phyloP scores from a whole-genome alignment of 2,329 filamentous ascomycete species.

The Cadophora malorum region DNA sequence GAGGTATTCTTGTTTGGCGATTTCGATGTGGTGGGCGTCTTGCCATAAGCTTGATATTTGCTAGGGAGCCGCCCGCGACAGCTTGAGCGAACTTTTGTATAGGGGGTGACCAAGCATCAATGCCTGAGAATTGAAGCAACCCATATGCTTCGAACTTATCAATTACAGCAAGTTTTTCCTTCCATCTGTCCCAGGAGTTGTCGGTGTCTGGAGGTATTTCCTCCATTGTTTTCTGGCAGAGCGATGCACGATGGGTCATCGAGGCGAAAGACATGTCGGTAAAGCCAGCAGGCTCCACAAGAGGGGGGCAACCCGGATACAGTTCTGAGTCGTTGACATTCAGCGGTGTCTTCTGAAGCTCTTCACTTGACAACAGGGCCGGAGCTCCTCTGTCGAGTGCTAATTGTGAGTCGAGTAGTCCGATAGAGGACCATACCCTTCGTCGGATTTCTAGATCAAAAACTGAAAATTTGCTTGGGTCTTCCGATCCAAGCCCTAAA shows the following conservation, averaged over 20 bases:
- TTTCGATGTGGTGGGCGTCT: constrained; percentile 22
- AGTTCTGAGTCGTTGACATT: constrained; percentile 23
- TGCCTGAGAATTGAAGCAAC: constrained; percentile 9
- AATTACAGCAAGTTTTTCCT: background rate
- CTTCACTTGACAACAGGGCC: constrained; percentile 10
- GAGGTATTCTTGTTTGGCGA: constrained; percentile 9
- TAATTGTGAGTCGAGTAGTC: constrained; percentile 20
- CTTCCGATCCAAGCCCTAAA: constrained; percentile 22
- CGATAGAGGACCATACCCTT: constrained; percentile 25
- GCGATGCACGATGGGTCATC: constrained; percentile 21
- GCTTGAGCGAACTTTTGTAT: constrained; percentile 22
- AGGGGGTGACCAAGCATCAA: constrained; percentile 12
- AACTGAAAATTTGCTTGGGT: background rate
- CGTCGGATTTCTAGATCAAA: constrained; percentile 23
- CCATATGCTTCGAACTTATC: constrained; percentile 14
- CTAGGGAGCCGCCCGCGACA: constrained; percentile 14
- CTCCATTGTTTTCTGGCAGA: constrained; percentile 23
- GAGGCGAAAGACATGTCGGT: constrained; percentile 26
- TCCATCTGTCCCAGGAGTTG: constrained; percentile 18
- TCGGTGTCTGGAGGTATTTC: background rate
- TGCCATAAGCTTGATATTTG: constrained; percentile 24
- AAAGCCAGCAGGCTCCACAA: background rate
- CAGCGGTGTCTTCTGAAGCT: constrained; percentile 11
- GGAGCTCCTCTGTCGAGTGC: constrained; percentile 23
- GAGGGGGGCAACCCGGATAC: background rate